Evolutionary conservation across 2,329 filamentous ascomycete genomes (phyloP), one percentile per base, ranked within the genome.

Genomic region (Diplodia sapinea): DNA sequence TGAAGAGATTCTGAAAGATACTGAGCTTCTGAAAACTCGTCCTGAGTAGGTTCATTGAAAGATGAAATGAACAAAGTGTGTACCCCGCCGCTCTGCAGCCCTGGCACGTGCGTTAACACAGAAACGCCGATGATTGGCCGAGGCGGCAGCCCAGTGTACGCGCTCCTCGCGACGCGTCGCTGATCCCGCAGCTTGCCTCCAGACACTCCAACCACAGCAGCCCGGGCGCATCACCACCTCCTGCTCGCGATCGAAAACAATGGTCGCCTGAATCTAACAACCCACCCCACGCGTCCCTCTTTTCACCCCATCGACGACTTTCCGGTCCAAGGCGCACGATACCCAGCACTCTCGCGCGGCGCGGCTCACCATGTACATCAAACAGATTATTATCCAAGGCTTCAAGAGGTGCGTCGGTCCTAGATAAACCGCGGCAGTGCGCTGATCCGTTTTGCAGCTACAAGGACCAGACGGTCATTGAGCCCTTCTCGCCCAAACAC

Each of bases 381-480:
- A 99, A 82, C 95, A 99, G 84, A 97, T 98, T 80, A 98, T 97
- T 80, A 98, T 99, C 78, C 95, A 99, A 81, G 95, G 95, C 88
- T 99, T 99, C 84, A 99, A 99, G 83, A 97, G 93, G 93, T 96
- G 80, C 73, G 81, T 64, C 50, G 31, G 7, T 13, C 55, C 20
- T 12, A 29, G 1, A 12, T 26, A 11, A 43, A 12, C n/a, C 33
- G 23, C n/a, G 47, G 49, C 26, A 3, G 11, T 49, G 11, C 54
- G 13, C 70, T 71, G 70, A 74, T 40, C 49, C 56, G 26, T 54
- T 55, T 67, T 70, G 55, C 74, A 97, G 94, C 86, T 99, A 99
- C 88, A 99, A 99, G 86, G 94, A 99, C 78, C 96, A 99, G 80
- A 98, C 93, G 64, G 92, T 97, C 79, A 97, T 98, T 78, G 95